These are phyloP conservation scores for Lenwebbia sp. DNA, from an alignment of 345 rosid genomes.

Conservation along the genomic window DNA sequence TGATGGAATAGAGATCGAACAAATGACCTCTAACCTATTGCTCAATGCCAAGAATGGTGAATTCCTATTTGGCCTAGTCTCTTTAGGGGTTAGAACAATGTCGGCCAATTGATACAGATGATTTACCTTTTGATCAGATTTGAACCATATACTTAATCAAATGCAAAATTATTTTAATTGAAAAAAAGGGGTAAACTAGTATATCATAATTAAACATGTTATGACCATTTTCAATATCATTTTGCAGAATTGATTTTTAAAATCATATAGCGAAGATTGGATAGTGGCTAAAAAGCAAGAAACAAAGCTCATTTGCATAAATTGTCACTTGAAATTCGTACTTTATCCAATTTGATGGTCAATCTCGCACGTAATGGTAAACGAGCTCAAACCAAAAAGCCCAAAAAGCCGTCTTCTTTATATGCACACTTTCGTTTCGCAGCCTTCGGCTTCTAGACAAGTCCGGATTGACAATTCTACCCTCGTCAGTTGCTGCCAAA, in stretches of 20 bases:
- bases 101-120: background rate
- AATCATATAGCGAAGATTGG: background rate
- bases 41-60: background rate
- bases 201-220: background rate
- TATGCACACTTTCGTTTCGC: background rate
- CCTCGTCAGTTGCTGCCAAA: background rate
- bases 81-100: background rate
- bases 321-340: background rate
- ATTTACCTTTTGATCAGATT: accelerated
- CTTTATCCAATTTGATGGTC: background rate
- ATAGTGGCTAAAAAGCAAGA: background rate
- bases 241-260: background rate
- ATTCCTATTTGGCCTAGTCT: background rate
- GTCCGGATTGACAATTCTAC: background rate
- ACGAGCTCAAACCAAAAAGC: background rate
- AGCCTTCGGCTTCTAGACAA: background rate
- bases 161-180: too few species aligned
- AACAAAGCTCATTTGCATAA: background rate
- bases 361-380: background rate
- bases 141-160: background rate
- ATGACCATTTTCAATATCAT: background rate
- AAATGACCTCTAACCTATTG: background rate
- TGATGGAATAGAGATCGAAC: background rate
- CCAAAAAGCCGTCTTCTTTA: background rate
- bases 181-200: accelerated